Evolutionary conservation across 768 basidiomycete genomes (phyloP).

Genomic region (Psilocybe azurescens): DNA sequence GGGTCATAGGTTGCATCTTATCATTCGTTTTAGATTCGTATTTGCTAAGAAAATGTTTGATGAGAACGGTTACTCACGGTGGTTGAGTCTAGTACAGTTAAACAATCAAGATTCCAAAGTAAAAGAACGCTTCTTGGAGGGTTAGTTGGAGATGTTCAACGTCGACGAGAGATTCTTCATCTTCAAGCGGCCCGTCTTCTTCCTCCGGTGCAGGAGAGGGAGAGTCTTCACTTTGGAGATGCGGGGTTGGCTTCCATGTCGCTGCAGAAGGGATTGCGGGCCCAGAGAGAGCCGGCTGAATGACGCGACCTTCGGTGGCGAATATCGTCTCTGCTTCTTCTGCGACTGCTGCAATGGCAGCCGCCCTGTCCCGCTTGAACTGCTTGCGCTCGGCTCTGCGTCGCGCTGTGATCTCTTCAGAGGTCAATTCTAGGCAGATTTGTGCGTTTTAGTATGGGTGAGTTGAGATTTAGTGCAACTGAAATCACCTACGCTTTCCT

Average conservation of each 20-base stretch:
- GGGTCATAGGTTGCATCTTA: slow-evolving; percentile 59
- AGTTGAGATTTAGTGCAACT: background rate
- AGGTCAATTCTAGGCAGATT: slow-evolving; percentile 66
- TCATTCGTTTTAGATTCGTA: slow-evolving; percentile 8
- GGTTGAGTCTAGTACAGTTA: slow-evolving; percentile 68
- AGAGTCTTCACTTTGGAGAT: slow-evolving; percentile 15
- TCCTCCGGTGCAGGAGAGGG: slow-evolving; percentile 34
- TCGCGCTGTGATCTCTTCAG: slow-evolving; percentile 90
- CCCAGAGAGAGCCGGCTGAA: slow-evolving; percentile 62
- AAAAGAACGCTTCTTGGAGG: slow-evolving; percentile 91
- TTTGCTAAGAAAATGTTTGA: background rate
- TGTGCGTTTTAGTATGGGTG: background rate
- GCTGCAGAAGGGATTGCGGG: slow-evolving; percentile 78
- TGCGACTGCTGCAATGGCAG: slow-evolving; percentile 82
- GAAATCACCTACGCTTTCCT: slow-evolving; percentile 57
- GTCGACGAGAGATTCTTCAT: slow-evolving; percentile 65
- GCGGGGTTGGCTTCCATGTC: slow-evolving; percentile 69
- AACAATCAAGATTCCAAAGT: slow-evolving; percentile 81
- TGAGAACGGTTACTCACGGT: slow-evolving; percentile 52
- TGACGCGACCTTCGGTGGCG: slow-evolving; percentile 67
- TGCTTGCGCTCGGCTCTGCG: slow-evolving; percentile 88
- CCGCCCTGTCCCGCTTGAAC: slow-evolving; percentile 92
- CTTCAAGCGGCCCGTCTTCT: slow-evolving; percentile 38
- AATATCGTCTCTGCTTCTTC: slow-evolving; percentile 83
- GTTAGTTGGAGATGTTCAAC: slow-evolving; percentile 93